phyloP scores from a whole-genome alignment of 2,329 filamentous ascomycete species.

The Lachnellula subtilissima region DNA sequence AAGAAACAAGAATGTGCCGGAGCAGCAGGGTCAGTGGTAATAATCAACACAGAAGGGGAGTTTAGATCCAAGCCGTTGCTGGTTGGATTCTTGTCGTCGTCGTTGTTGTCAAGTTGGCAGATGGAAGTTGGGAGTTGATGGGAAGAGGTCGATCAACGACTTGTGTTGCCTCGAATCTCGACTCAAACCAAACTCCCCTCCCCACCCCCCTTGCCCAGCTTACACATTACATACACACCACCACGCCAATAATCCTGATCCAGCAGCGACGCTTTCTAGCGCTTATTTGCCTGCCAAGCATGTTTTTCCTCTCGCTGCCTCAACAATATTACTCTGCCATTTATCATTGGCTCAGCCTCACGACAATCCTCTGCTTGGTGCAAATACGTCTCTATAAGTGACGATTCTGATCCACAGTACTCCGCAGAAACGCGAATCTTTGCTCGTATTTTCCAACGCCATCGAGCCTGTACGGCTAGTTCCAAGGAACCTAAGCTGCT shows the following conservation, averaged over 20 bases:
- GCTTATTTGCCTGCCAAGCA: constrained; percentile 7
- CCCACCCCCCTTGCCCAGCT: not conserved
- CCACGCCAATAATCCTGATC: not conserved
- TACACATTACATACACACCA: not conserved
- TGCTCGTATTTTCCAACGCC: not conserved
- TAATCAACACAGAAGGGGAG: not conserved
- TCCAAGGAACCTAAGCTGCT: not conserved
- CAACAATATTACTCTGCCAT: not conserved
- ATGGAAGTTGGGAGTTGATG: not conserved
- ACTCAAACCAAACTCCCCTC: not conserved
- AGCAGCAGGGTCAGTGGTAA: not conserved
- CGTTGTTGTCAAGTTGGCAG: not conserved
- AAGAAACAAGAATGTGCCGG: constrained; percentile 3
- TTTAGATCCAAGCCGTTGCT: not conserved
- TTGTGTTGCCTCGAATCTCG: not conserved
- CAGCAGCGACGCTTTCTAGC: constrained; percentile 14
- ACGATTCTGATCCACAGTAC: not conserved
- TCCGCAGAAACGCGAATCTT: not conserved
- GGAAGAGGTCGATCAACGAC: too few species aligned
- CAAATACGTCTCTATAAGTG: not conserved
- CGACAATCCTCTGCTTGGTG: not conserved
- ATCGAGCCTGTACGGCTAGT: not conserved
- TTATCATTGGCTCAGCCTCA: not conserved
- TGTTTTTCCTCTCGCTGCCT: constrained; percentile 9
- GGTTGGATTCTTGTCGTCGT: not conserved